phyloP scores from a whole-genome alignment of 306 rosid species.

The Casuarina glauca region DNA sequence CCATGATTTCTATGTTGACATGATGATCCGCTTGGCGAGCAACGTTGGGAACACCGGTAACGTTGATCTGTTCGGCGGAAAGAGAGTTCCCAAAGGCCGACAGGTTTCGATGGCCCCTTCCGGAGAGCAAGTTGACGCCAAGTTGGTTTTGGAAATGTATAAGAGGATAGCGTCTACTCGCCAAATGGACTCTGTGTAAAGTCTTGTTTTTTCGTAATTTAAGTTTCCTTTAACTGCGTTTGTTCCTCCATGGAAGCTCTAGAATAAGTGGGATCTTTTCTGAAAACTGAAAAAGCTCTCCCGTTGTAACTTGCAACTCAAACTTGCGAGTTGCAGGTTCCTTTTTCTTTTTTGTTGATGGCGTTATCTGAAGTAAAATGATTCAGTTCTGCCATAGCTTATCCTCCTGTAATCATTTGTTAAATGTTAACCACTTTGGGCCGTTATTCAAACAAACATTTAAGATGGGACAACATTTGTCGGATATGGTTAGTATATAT shows the following conservation, averaged over 20 bases:
- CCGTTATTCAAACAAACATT: too few relatives aligned
- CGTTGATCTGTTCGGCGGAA: slow-evolving; percentile 23
- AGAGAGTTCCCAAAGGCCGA: slow-evolving; percentile 28
- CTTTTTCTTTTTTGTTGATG: background rate
- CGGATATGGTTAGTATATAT: too few relatives aligned
- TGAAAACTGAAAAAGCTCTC: background rate
- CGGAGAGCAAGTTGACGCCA: slow-evolving; percentile 34
- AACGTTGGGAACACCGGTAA: slow-evolving; percentile 1
- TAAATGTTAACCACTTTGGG: too few relatives aligned
- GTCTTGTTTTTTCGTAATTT: background rate
- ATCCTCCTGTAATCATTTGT: too few relatives aligned
- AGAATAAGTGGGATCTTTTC: background rate
- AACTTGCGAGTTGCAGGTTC: background rate
- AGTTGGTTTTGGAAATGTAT: slow-evolving; percentile 39
- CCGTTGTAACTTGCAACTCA: background rate
- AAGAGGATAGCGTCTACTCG: slow-evolving; percentile 38
- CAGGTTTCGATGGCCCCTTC: slow-evolving; percentile 21
- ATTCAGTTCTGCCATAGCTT: background rate
- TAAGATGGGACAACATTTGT: too few relatives aligned
- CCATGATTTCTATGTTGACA: slow-evolving; percentile 33
- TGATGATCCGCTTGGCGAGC: slow-evolving; percentile 36
- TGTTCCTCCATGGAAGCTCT: background rate
- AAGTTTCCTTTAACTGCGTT: background rate
- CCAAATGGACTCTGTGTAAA: background rate
- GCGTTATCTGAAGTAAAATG: background rate